phyloP scores from a whole-genome alignment of 192 early-diverging fungal species.

The Rhizophagus prolifer region DNA sequence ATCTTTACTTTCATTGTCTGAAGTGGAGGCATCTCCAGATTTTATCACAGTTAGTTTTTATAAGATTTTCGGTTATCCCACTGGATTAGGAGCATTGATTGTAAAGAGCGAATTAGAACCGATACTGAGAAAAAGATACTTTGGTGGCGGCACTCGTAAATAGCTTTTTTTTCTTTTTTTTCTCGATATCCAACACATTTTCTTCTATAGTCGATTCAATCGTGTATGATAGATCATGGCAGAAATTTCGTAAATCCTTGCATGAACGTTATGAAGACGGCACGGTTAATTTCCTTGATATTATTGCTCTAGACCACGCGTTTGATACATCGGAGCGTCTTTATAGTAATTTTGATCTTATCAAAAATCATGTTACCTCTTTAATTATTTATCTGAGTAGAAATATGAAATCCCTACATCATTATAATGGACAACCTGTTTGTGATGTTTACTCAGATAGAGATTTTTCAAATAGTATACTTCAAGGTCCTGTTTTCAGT shows the following conservation, averaged over 20 bases:
- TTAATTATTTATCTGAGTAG: constrained; percentile 45
- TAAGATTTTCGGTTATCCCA: constrained; percentile 88
- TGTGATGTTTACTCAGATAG: constrained; percentile 44
- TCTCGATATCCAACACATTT: not conserved
- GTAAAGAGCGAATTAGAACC: constrained; percentile 53
- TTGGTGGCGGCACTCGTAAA: constrained; percentile 73
- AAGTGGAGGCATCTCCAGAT: constrained; percentile 51
- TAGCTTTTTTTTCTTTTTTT: not conserved
- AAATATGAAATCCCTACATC: constrained; percentile 47
- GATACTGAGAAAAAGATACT: constrained; percentile 59
- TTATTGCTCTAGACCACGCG: constrained; percentile 69
- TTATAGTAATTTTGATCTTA: constrained; percentile 42
- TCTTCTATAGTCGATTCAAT: not conserved
- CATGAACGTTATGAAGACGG: constrained; percentile 71
- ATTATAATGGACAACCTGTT: constrained; percentile 53
- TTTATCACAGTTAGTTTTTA: constrained; percentile 81
- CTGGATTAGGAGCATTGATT: constrained; percentile 76
- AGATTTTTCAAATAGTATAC: constrained; percentile 30
- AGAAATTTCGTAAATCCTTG: constrained; percentile 49
- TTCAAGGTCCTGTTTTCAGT: constrained; percentile 64
- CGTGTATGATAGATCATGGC: constrained; percentile 41
- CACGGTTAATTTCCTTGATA: constrained; percentile 74
- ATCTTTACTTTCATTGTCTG: constrained; percentile 55
- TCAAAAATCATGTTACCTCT: constrained; percentile 49
- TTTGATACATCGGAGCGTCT: constrained; percentile 53